phyloP scores from a whole-genome alignment of 257 asterid genomes.

The Forsythia viridissima region DNA sequence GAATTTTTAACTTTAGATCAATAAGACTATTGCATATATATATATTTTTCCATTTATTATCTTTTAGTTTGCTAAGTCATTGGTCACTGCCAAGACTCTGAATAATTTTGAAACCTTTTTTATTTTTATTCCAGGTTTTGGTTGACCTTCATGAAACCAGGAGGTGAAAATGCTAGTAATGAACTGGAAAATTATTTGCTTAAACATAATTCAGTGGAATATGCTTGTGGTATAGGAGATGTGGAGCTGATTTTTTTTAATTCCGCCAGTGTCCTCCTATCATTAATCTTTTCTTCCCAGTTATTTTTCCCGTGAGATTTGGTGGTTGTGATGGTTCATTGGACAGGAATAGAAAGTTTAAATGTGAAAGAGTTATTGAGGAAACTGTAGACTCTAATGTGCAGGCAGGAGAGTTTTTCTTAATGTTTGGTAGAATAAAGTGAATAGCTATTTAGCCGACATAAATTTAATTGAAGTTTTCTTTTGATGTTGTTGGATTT shows the following conservation, averaged over 20 bases:
- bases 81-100: slow-evolving; percentile 15
- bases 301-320: background rate
- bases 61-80: background rate
- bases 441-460: background rate
- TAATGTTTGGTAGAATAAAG: background rate
- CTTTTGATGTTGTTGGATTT: background rate
- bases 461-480: background rate
- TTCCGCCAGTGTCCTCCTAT: background rate
- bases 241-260: background rate
- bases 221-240: background rate
- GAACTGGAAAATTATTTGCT: slow-evolving; percentile 1
- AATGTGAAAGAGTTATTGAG: background rate
- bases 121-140: background rate
- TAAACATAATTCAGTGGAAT: background rate
- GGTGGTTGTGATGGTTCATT: background rate
- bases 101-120: slow-evolving; percentile 9
- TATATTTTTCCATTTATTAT: background rate
- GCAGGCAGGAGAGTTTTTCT: background rate
- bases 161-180: slow-evolving; percentile 2
- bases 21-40: background rate
- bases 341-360: background rate
- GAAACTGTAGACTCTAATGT: background rate
- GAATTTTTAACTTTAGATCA: background rate
- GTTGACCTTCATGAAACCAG: background rate
- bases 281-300: background rate